A percentile compares a stretch with the other conserved stretches of the same genome.
phyloP scores from a whole-genome alignment of 2,329 filamentous ascomycete species.

The Teratosphaeria viscida region DNA sequence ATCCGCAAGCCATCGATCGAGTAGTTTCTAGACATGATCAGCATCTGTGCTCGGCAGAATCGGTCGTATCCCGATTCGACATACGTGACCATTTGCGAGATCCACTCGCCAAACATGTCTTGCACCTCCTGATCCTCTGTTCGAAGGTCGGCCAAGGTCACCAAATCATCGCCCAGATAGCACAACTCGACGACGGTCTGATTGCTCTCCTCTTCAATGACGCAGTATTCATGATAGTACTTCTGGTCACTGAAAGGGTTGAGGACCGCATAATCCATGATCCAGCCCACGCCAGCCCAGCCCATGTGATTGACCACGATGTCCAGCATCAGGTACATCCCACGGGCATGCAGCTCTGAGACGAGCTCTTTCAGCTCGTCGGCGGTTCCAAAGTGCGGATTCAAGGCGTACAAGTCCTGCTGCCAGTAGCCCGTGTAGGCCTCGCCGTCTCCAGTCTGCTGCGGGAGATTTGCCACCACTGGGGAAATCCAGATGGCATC shows the following conservation, averaged over 20 bases:
- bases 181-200: conserved; percentile 31
- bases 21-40: conserved; percentile 25
- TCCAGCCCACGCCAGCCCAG: conserved; percentile 35
- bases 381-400: conserved; percentile 48
- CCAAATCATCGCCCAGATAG: conserved; percentile 41
- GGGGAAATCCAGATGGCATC: conserved; percentile 42
- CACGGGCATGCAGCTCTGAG: conserved; percentile 42
- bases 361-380: conserved; percentile 50
- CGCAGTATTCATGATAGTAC: conserved; percentile 53
- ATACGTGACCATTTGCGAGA: conserved; percentile 26
- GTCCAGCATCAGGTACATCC: conserved; percentile 52
- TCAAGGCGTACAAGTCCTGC: conserved; percentile 43
- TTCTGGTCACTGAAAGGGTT: conserved; percentile 46
- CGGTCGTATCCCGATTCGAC: conserved; percentile 44
- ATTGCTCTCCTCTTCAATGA: conserved; percentile 41
- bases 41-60: conserved; percentile 48
- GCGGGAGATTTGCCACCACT: conserved; percentile 32
- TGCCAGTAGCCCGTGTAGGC: conserved; percentile 39
- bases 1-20: conserved; percentile 31
- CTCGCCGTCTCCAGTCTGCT: conserved; percentile 31
- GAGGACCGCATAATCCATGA: conserved; percentile 45
- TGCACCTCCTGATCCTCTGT: conserved; percentile 34
- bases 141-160: conserved; percentile 37
- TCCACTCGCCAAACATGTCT: conserved; percentile 33
- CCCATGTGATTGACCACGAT: conserved; percentile 47